These are phyloP conservation scores for Trichophyton benhamiae DNA, from an alignment of 2,329 filamentous ascomycete genomes.

Conservation along the genomic window DNA sequence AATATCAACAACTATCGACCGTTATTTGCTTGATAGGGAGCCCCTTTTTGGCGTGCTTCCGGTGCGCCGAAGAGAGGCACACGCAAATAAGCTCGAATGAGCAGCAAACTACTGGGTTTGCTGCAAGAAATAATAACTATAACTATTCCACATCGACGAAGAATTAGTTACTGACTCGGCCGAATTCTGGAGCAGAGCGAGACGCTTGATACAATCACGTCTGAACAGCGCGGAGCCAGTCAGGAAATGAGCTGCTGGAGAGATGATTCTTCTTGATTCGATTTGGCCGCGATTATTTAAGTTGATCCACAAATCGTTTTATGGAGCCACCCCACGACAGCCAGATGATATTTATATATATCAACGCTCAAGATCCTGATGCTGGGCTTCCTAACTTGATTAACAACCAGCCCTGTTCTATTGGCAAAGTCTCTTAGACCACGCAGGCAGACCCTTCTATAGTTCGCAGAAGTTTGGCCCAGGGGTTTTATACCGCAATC, in stretches of 20 bases:
- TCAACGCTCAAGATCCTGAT: not conserved
- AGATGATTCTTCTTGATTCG: not conserved
- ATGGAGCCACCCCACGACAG: not conserved
- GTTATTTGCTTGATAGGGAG: not conserved
- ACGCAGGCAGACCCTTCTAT: not conserved
- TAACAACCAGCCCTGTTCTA: not conserved
- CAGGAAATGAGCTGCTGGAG: not conserved
- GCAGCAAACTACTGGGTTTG: not conserved
- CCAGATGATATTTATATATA: not conserved
- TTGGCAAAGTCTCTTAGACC: not conserved
- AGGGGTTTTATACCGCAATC: not conserved
- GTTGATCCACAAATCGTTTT: constrained; percentile 1
- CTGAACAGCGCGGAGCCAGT: not conserved
- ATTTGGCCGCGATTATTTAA: not conserved
- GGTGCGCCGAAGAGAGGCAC: not conserved
- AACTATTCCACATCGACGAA: not conserved
- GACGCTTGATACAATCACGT: not conserved
- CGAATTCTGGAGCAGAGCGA: not conserved
- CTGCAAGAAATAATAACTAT: not conserved
- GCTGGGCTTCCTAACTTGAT: not conserved
- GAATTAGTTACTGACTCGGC: not conserved
- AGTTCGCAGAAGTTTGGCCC: not conserved
- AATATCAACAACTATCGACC: not conserved
- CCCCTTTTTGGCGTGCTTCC: not conserved
- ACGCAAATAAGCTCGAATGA: not conserved